Conservation (phyloP, 805 yeast species). For the Yarrowia osloensis region DNA sequence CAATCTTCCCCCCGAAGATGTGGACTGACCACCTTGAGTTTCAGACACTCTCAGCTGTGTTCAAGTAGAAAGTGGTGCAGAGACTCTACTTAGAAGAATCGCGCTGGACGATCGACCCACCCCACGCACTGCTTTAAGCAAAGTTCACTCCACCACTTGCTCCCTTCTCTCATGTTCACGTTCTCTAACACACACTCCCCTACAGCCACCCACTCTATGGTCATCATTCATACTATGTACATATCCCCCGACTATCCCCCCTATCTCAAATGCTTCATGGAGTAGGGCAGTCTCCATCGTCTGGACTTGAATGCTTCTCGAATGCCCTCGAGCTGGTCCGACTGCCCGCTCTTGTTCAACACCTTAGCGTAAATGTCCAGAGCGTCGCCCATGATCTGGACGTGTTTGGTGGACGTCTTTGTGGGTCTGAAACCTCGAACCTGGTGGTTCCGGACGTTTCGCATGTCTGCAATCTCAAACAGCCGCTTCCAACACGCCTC, state of each 20-base stretch:
- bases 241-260: neutral
- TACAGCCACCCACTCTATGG: too few species aligned
- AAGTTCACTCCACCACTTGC: too few species aligned
- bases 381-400: constrained; percentile 7
- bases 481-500: neutral
- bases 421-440: neutral
- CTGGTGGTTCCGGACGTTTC: neutral
- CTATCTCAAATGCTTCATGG: neutral
- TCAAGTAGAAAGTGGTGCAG: too few species aligned
- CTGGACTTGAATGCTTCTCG: neutral
- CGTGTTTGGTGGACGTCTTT: neutral
- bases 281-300: constrained; percentile 16
- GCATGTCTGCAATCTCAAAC: neutral
- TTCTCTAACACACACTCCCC: too few species aligned
- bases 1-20: too few species aligned
- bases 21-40: too few species aligned
- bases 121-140: too few species aligned
- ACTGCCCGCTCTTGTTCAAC: neutral
- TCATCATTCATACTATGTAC: constrained; percentile 19
- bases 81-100: too few species aligned
- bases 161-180: too few species aligned
- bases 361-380: neutral
- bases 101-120: too few species aligned
- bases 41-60: too few species aligned
- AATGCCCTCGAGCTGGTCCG: neutral